Conservation (phyloP, 108 stramenopile species). For the Nitzschia palea region DNA sequence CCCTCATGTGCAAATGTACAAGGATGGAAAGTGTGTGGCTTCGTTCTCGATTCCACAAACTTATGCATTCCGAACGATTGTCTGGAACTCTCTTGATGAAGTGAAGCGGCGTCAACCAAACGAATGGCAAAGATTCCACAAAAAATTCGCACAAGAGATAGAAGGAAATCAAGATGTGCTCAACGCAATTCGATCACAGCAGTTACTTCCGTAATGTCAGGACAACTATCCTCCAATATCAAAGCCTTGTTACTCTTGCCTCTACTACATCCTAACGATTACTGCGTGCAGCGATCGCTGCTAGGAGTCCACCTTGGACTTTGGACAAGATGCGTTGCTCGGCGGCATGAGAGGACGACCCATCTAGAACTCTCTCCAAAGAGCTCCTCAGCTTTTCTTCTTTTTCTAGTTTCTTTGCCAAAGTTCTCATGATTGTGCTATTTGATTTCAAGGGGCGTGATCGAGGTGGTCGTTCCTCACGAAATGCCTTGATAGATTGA, state of each 20-base stretch:
- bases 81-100: background rate
- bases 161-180: background rate
- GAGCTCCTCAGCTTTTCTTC: background rate
- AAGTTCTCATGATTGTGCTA: background rate
- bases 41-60: slow-evolving; percentile 18
- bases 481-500: background rate
- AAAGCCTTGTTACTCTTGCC: too few species aligned
- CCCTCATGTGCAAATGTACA: slow-evolving; percentile 16
- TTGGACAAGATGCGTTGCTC: too few species aligned
- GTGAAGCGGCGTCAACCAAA: slow-evolving; percentile 1
- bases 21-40: slow-evolving; percentile 6
- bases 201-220: background rate
- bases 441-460: background rate
- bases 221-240: too few species aligned
- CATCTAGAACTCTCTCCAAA: background rate
- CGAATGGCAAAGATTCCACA: slow-evolving; percentile 10
- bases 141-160: slow-evolving; percentile 2
- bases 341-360: background rate
- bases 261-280: too few species aligned
- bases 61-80: background rate
- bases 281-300: slow-evolving; percentile 14
- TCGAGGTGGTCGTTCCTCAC: background rate
- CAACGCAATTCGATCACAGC: background rate
- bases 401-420: background rate
- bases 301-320: slow-evolving; percentile 14